Evolutionary conservation across 2,329 filamentous ascomycete species (phyloP), one percentile per base, ranked within the genome.

Genomic region (Pleomassaria siparia): DNA sequence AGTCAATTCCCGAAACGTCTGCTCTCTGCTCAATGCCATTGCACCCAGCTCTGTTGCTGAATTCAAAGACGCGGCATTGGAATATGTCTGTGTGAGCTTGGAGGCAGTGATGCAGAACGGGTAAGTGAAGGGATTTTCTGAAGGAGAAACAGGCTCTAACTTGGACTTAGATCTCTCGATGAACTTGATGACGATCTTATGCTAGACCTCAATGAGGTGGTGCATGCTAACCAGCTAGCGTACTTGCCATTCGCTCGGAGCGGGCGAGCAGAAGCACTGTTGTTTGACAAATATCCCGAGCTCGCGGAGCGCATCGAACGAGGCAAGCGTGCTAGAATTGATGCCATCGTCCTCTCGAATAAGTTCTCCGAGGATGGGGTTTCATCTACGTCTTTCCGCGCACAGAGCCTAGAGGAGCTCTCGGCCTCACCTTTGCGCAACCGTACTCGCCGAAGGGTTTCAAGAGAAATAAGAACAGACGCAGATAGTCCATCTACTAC

Each of bases 61-160:
- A 47, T 96, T 99, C 74, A 96, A 95, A 69, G 83, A 94, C 57
- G 87, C 88, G 9, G 89, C 88, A 0, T 75, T 97, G 24, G 89
- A 96, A 67, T 99, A 96, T 64, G 84, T 96, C 18, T 96, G 91
- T 60, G 75, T 96, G 36, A 95, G 96, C 62, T 78, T 97, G 47
- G 94, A 99, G 69, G 84, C 85, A 6, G 89, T 97, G 80, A 83
- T 99, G 42, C 91, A 96, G 63, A 96, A 95, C 53, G 87, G 89
- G 74, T 78, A 66, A 58, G 70, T 60, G 4, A 15, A 9, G 9
- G 9, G 15, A 10, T 13, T n/a, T 29, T 20, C 15, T 5, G n/a
- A 20, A 8, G 10, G 16, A 25, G 6, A 47, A 26, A 9, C 20
- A 21, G 40, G 40, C 24, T 25, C 59, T 62, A 44, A 64, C 42